Percentiles rank a stretch among this genome's conserved stretches.
phyloP scores from a whole-genome alignment of 2,329 filamentous ascomycete species.

The Sporothrix brasiliensis region DNA sequence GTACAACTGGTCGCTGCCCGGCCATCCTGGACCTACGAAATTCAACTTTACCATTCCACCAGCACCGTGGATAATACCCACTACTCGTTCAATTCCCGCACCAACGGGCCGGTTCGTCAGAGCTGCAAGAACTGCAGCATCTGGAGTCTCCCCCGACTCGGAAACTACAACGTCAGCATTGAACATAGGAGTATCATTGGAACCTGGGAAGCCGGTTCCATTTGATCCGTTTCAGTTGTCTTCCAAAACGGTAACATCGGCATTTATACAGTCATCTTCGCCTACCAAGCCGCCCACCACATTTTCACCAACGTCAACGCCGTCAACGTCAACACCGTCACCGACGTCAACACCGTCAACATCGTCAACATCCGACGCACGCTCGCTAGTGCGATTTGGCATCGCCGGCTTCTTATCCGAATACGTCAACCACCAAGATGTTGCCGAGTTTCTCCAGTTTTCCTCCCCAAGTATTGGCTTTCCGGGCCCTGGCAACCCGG shows the following conservation, averaged over 20 bases:
- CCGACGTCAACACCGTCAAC: too few relatives aligned
- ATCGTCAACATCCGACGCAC: slow-evolving; percentile 33
- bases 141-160: not conserved
- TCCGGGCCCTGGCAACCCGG: not conserved
- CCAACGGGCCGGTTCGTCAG: not conserved
- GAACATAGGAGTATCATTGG: not conserved
- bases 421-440: slow-evolving; percentile 51
- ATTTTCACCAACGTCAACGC: not conserved
- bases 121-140: not conserved
- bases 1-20: slow-evolving; percentile 48
- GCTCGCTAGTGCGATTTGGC: slow-evolving; percentile 47
- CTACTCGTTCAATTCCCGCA: not conserved
- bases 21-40: not conserved
- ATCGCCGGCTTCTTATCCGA: slow-evolving; percentile 56
- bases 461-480: slow-evolving; percentile 30
- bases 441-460: slow-evolving; percentile 42
- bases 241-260: not conserved
- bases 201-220: not conserved
- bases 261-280: not conserved
- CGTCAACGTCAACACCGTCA: too few relatives aligned
- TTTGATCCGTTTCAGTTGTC: not conserved
- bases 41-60: not conserved
- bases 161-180: not conserved
- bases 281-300: not conserved
- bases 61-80: not conserved